Evolutionary conservation across 176 grass and related monocot genomes (phyloP), one percentile per base, ranked within the genome.

Genomic region (Ananas comosus): DNA sequence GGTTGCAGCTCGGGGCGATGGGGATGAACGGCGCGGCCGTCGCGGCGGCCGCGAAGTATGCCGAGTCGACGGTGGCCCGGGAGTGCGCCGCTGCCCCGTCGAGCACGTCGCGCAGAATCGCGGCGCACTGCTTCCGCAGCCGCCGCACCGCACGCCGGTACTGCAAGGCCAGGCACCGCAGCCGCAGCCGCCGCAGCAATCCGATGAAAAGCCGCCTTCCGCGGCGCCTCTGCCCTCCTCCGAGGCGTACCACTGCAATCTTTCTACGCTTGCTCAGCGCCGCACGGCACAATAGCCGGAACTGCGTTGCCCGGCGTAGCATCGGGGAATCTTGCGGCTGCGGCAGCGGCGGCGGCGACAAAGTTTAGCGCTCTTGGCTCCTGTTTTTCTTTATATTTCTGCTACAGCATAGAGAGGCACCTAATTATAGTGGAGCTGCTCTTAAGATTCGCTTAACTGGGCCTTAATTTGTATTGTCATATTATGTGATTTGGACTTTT

Each of bases 81-180:
- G 75, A 69, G 23, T 69, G 65, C 12, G 75, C 17, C 18, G 75
- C 63, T 9, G 64, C 64, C 9, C 73, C 50, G 13, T 53, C 73
- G 23, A 67, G 57, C 53, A 69, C 18, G 50, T 77, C 75, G 10
- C 51, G 47, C 75, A 54, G 12, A 19, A 61, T 17, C 52, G 47
- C 19, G 13, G 53, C 66, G 51, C 58, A 66, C 21, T 13, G 61
- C 53, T 4, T 18, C 12, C 19, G 9, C 14, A 61, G 17, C 33
- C 52, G 58, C 72, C 33, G 51, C 72, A 75, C 49, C 49, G 72
- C 61, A 17, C 19, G 49, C 65, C 65, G 51, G 52, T 69, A 77
- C 65, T 77, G 53, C 51, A 5, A 29, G n/a, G 33, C 74, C 65
- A 77, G 74, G 51, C 65, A 68, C 17, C 74, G 51, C 2, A 69